A percentile compares a stretch with the other conserved stretches of the same genome.
Evolutionary conservation across 2,329 filamentous ascomycete genomes (phyloP).

Genomic region (Trichophyton benhamiae): DNA sequence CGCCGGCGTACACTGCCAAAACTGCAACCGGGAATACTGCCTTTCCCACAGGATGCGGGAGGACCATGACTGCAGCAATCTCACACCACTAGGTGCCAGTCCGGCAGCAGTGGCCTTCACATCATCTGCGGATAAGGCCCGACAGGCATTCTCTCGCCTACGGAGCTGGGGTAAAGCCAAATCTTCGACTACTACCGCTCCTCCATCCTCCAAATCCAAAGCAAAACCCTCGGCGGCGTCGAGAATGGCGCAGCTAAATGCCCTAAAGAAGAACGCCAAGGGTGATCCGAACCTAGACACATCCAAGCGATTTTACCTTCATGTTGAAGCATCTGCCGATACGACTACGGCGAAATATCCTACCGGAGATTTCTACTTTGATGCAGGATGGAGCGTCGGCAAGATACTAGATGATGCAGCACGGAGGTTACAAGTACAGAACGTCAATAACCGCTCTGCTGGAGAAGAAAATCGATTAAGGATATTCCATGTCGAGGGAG

Average conservation of each 20-base stretch:
- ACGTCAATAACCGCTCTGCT: conserved; percentile 34
- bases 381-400: conserved; percentile 79
- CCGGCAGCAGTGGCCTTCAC: conserved; percentile 17
- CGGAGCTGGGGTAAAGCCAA: conserved; percentile 70
- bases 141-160: conserved; percentile 62
- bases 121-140: conserved; percentile 49
- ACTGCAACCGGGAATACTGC: conserved; percentile 40
- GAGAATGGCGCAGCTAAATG: conserved; percentile 57
- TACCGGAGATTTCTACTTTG: conserved; percentile 68
- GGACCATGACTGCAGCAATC: conserved; percentile 72
- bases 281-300: conserved; percentile 69
- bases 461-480: conserved; percentile 59
- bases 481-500: conserved; percentile 87
- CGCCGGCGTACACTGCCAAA: conserved; percentile 39
- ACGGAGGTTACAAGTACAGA: conserved; percentile 31
- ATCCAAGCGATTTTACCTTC: conserved; percentile 81
- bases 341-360: conserved; percentile 75
- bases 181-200: conserved; percentile 45
- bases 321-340: conserved; percentile 79
- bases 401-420: conserved; percentile 41
- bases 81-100: conserved; percentile 48
- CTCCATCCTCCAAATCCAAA: conserved; percentile 53
- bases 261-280: conserved; percentile 75
- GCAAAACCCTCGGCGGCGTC: conserved; percentile 53
- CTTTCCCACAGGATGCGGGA: conserved; percentile 41